phyloP scores from a whole-genome alignment of 257 asterid species.

The Osmanthus fragrans region DNA sequence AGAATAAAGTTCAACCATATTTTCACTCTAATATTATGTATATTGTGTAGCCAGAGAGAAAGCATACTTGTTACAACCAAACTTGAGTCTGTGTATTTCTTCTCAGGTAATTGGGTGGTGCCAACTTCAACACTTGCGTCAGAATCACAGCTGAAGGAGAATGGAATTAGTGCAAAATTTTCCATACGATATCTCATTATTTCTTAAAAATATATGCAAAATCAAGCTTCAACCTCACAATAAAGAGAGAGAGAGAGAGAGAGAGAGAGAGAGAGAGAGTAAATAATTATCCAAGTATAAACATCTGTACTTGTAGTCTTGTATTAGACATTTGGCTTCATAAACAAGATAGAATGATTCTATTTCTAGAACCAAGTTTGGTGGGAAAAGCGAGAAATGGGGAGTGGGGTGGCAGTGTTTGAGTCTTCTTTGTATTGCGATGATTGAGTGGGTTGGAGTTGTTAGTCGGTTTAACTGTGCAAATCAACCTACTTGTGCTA shows the following conservation, averaged over 20 bases:
- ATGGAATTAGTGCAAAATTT: slow-evolving; percentile 36
- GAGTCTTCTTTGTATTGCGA: slow-evolving; percentile 14
- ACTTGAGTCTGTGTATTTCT: slow-evolving; percentile 4
- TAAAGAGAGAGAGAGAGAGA: not conserved
- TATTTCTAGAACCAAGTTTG: slow-evolving; percentile 7
- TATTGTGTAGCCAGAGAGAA: not conserved
- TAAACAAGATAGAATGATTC: slow-evolving; percentile 22
- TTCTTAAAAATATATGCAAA: not conserved
- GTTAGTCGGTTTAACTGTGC: slow-evolving; percentile 35
- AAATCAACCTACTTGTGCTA: slow-evolving; percentile 30
- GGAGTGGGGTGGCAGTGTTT: not conserved
- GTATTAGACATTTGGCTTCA: slow-evolving; percentile 11
- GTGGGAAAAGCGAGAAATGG: not conserved
- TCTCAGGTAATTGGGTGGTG: slow-evolving; percentile 9
- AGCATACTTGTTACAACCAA: not conserved
- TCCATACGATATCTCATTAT: slow-evolving; percentile 29
- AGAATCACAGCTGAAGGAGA: slow-evolving; percentile 42
- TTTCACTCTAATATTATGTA: not conserved
- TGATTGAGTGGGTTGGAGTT: slow-evolving; percentile 32
- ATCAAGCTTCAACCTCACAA: not conserved
- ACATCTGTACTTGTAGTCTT: not conserved
- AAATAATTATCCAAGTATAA: not conserved
- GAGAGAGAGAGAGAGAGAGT: not conserved
- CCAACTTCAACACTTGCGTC: slow-evolving; percentile 36
- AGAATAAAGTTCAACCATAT: not conserved